Evolutionary conservation across 1,284 basidiomycete species (phyloP), one percentile per base, ranked within the genome.

Genomic region (Fomitopsis palustris): DNA sequence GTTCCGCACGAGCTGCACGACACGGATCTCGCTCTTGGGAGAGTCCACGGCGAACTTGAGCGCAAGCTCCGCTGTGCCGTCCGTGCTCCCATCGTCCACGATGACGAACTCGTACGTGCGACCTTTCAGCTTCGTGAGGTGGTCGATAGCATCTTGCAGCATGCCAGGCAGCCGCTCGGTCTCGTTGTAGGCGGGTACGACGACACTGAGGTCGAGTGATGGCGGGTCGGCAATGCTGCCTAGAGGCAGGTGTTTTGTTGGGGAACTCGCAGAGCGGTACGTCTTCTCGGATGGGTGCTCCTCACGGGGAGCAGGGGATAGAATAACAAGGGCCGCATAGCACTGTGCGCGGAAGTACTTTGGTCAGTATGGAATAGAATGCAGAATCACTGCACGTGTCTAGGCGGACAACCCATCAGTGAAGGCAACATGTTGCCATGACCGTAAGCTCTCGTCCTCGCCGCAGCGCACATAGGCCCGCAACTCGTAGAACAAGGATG

Each of bases 121-220:
- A 39, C 54, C 54, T 33, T 41, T 17, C 21, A 42, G 55, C 16
- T 52, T 56, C 1, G 78, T 72, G 41, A 88, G 79, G 69, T 90
- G 84, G 19, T 76, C 81, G 54, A 96, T 74, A 7, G 93, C 85
- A 25, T 87, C 84, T 4, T 80, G 75, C 64, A 98, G 83, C 94
- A 97, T 97, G 41, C 76, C 70, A 0, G 87, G 87, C n/a, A 98
- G 77, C 6, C 95, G 83, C 16, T 81, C 74, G 9, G 84, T 83
- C 74, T 97, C 95, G 69, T 97, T 97, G 78, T 88, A 98, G 0
- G 95, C 95, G 14, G 95, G 95, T 8, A 97, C 85, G 59, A 97
- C 81, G 62, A 97, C 82, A 21, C 85, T 88, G 31, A 98, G 78
- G 66, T 90, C 86, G 29, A 89, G 78, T 1, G 79, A 75, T 58